These are phyloP conservation scores for Ophiostoma novo-ulmi DNA, from an alignment of 2,329 filamentous ascomycete species.

Conservation along the genomic window DNA sequence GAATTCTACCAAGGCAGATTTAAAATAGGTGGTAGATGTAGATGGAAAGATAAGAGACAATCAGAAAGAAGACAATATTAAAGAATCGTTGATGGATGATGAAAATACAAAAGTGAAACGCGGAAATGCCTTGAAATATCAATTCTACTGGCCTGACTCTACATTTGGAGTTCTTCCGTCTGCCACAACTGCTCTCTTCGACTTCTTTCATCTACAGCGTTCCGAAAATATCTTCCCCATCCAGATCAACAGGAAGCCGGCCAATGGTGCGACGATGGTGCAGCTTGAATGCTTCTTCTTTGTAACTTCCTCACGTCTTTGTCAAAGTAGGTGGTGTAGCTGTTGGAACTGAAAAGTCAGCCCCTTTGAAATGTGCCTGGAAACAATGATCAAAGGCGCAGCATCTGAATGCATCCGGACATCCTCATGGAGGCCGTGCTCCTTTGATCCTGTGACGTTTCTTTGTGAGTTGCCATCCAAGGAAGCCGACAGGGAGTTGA, in stretches of 20 bases:
- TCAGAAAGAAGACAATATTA: not conserved
- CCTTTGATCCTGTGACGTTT: not conserved
- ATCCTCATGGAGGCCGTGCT: not conserved
- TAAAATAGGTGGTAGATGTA: not conserved
- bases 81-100: not conserved
- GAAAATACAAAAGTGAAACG: not conserved
- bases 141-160: not conserved
- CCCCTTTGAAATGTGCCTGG: not conserved
- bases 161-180: not conserved
- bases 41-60: not conserved
- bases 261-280: not conserved
- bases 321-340: not conserved
- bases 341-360: not conserved
- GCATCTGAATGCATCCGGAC: slow-evolving; percentile 1
- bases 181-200: not conserved
- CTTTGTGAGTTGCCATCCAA: not conserved
- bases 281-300: not conserved
- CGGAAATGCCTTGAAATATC: not conserved
- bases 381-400: not conserved
- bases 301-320: not conserved
- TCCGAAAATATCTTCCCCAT: not conserved
- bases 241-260: not conserved
- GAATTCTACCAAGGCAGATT: not conserved
- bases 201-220: not conserved
- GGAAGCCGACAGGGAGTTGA: not conserved